Conservation (phyloP, 2,329 filamentous ascomycete species). For the Colletotrichum sp. region DNA sequence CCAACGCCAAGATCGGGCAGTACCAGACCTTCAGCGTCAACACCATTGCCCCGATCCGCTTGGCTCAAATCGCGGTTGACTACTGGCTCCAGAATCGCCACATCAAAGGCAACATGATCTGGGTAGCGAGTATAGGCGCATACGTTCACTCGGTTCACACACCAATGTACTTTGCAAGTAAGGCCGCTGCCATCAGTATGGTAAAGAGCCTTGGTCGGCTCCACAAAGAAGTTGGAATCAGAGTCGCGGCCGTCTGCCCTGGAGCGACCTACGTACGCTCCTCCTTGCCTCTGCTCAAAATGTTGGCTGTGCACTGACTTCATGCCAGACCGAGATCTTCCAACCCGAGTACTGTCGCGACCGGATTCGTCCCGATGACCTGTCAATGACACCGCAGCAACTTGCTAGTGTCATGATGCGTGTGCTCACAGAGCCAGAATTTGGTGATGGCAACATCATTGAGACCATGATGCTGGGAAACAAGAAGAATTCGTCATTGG, state of each 20-base stretch:
- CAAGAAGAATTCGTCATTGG: not conserved
- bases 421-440: conserved; percentile 14
- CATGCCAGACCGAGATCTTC: not conserved
- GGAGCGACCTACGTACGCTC: not conserved
- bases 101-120: conserved; percentile 41
- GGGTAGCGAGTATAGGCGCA: conserved; percentile 29
- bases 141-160: conserved; percentile 33
- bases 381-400: not conserved
- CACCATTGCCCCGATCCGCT: conserved; percentile 27
- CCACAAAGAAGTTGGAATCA: not conserved
- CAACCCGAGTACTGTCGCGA: not conserved
- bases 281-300: not conserved
- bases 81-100: conserved; percentile 30
- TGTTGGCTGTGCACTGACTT: not conserved
- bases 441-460: conserved; percentile 24
- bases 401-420: conserved; percentile 10
- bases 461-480: conserved; percentile 21
- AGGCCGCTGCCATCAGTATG: conserved; percentile 26
- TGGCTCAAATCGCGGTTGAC: conserved; percentile 30
- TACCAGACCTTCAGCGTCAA: conserved; percentile 32
- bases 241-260: not conserved
- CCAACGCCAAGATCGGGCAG: conserved; percentile 22
- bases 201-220: not conserved
- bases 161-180: conserved; percentile 34
- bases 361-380: not conserved